Percentiles rank a stretch among this genome's conserved stretches.
phyloP scores from a whole-genome alignment of 2,329 filamentous ascomycete genomes.

The Xylariaceae sp. region DNA sequence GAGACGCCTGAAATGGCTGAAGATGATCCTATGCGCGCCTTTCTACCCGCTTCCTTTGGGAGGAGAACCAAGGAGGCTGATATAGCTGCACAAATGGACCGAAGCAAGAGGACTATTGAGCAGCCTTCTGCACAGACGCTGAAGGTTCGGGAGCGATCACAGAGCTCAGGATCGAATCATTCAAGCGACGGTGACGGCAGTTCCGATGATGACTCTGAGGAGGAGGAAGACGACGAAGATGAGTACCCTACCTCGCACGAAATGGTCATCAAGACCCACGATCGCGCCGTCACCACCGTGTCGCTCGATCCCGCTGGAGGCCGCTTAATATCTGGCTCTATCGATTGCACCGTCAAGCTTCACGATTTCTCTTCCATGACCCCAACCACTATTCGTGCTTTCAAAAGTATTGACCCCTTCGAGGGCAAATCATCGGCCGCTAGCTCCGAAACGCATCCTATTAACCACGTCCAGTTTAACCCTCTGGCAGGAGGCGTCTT shows the following conservation, averaged over 20 bases:
- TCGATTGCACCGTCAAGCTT: conserved; percentile 88
- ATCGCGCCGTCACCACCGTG: conserved; percentile 81
- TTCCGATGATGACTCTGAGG: conserved; percentile 60
- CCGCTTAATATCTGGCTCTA: conserved; percentile 86
- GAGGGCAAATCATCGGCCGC: conserved; percentile 71
- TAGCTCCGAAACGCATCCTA: conserved; percentile 81
- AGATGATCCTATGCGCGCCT: conserved; percentile 75
- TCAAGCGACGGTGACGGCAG: conserved; percentile 50
- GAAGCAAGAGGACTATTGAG: conserved; percentile 67
- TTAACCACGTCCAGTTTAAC: conserved; percentile 88
- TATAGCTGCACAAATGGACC: conserved; percentile 80
- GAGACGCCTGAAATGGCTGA: conserved; percentile 60
- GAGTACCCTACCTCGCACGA: conserved; percentile 94
- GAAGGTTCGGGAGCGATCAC: conserved; percentile 40
- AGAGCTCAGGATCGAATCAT: conserved; percentile 35
- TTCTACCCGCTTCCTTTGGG: conserved; percentile 83
- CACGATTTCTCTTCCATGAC: conserved; percentile 98
- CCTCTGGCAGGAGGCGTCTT: conserved; percentile 79
- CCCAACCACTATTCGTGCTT: conserved; percentile 89
- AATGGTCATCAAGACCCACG: conserved; percentile 89
- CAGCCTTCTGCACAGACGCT: conserved; percentile 38
- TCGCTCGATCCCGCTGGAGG: conserved; percentile 85
- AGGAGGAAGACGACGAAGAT: conserved; percentile 72
- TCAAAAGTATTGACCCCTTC: conserved; percentile 89
- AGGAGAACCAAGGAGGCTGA: conserved; percentile 78